phyloP scores from a whole-genome alignment of 345 rosid species.

The Cardiospermum halicacabum region DNA sequence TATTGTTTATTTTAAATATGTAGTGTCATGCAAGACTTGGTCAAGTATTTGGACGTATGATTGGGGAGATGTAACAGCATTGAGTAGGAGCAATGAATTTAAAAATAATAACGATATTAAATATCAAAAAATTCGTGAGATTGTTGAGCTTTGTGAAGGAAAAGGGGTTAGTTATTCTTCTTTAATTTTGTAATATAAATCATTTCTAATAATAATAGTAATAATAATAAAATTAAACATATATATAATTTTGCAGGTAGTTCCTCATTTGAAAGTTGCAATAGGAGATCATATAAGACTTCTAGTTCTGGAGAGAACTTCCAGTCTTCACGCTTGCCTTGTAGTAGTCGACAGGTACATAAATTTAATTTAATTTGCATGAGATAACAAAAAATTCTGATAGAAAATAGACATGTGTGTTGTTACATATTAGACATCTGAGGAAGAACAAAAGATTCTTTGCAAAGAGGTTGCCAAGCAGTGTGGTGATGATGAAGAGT shows the following conservation, averaged over 20 bases:
- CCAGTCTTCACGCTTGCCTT: constrained; percentile 30
- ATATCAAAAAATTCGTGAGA: constrained; percentile 20
- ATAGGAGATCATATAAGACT: constrained; percentile 34
- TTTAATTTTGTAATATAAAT: too few relatives aligned
- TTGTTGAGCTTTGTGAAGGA: constrained; percentile 25
- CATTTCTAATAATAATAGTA: too few relatives aligned
- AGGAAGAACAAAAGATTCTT: constrained; percentile 29
- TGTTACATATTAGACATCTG: constrained; percentile 18
- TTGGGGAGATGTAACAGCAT: constrained; percentile 21
- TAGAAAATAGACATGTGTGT: too few relatives aligned
- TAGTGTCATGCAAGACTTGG: constrained; percentile 32
- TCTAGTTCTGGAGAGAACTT: constrained; percentile 29
- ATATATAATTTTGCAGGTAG: constrained; percentile 14
- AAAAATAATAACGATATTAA: constrained; percentile 19
- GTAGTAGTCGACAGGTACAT: constrained; percentile 31
- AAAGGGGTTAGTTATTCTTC: constrained; percentile 21
- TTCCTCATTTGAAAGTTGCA: constrained; percentile 28
- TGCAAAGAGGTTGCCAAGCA: constrained; percentile 30
- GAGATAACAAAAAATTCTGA: too few relatives aligned
- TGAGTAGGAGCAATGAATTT: constrained; percentile 14
- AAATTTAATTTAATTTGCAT: too few relatives aligned
- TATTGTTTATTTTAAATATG: not conserved
- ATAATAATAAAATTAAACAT: too few relatives aligned
- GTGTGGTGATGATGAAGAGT: constrained; percentile 29
- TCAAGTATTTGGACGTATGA: constrained; percentile 26